Base-by-base conservation (phyloP, 2,329 filamentous ascomycete species). In the Scopulariopsis brevicaulis region DNA sequence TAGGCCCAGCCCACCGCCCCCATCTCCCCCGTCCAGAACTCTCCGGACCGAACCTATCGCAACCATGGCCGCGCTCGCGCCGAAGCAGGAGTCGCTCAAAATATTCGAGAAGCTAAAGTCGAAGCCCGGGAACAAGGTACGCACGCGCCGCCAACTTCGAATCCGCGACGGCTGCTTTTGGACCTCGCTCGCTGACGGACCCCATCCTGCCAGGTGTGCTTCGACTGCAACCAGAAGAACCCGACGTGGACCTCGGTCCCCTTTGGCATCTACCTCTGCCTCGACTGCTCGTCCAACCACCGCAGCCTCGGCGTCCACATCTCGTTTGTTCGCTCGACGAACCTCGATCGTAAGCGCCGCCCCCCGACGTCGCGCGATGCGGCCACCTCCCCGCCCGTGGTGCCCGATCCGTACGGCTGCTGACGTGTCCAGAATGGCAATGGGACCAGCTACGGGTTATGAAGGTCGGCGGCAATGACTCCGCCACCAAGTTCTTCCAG, bases 381-480 rank as follows among this genome's bases (percentile, higher is more conserved):
- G 46, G 8, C 12, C n/a, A 4, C 5, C n/a, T 11, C 20, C 7
- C 22, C 46, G 46, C 46, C 5, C 18, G 28, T 25, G 22, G 25
- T 20, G 18, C 20, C 14, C 11, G 28, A 43, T 35, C 28, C 18
- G 48, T n/a, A n/a, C 51, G 32, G 50, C 56, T 53, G 50, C 51
- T 58, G 24, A 28, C 22, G 71, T 54, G 25, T 51, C 43, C 66
- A 89, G 86, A 90, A 77, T 99, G 94, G 94, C 91, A 96, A 88
- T 99, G 94, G 94, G 91, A 96, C 65, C 94, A 99, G 72, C 81
- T 99, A 60, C 89, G 94, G 56, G 74, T 93, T 59, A 97, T 99
- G 93, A 99, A 99, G 76, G 91, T 97, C 18, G 94, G 94, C 63
- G 94, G 94, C 59, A 99, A 99, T 69, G 93, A 97, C 74, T 96